Percentiles rank a stretch among this genome's conserved stretches.
phyloP scores from a whole-genome alignment of 2,329 filamentous ascomycete genomes.

The Emergomyces pasteurianus region DNA sequence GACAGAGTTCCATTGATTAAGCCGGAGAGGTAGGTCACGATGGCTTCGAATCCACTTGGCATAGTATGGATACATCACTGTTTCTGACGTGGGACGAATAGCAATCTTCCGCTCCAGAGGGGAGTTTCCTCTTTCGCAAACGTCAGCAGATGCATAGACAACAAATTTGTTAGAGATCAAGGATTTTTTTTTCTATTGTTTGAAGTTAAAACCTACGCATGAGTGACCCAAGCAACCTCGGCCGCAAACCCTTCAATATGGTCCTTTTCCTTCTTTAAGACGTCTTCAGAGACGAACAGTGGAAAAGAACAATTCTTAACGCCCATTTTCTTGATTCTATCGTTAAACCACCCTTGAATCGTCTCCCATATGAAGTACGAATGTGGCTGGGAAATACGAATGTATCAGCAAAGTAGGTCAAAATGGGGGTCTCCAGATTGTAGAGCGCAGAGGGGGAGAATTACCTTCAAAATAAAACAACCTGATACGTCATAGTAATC shows the following conservation, averaged over 20 bases:
- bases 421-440: background rate
- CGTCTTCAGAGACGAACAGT: constrained; percentile 86
- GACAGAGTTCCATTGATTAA: constrained; percentile 97
- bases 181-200: too few species aligned
- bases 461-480: constrained; percentile 80
- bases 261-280: constrained; percentile 76
- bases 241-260: constrained; percentile 98
- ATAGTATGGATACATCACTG: constrained; percentile 93
- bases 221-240: constrained; percentile 41
- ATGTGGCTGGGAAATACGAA: constrained; percentile 36
- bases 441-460: background rate
- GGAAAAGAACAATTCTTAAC: constrained; percentile 96
- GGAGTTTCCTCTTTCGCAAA: constrained; percentile 59
- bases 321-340: constrained; percentile 74
- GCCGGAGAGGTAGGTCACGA: constrained; percentile 79
- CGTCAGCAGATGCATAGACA: constrained; percentile 15
- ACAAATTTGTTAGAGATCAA: background rate
- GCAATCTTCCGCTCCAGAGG: constrained; percentile 73
- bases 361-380: constrained; percentile 58
- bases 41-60: constrained; percentile 95
- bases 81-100: constrained; percentile 58
- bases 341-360: constrained; percentile 47
- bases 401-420: constrained; percentile 3
- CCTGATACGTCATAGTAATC: constrained; percentile 98
- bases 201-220: constrained; percentile 26